Evolutionary conservation across 164 flowering plant genomes (phyloP), one percentile per base, ranked within the genome.

Genomic region (Aristolochia fimbriata): DNA sequence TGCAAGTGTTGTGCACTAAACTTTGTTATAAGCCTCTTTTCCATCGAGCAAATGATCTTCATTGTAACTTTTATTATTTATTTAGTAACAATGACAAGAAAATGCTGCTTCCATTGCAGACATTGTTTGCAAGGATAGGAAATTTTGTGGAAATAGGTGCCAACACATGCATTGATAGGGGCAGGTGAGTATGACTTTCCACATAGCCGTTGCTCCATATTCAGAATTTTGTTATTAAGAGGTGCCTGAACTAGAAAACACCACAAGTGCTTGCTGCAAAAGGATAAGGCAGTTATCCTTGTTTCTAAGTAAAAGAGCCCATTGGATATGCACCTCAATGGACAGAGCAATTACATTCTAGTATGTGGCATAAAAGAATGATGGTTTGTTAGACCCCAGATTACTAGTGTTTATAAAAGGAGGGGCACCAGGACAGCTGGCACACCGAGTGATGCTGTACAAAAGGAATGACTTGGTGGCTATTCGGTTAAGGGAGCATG

Each of bases 161-260:
- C 65, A 92, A 87, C 70, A 76, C 95, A 59, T 92, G 97, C 77
- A 79, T 89, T 66, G 98, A 89, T 67, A 77, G 97, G 72, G 98
- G 98, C 58, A 91, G 96, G 98, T 88, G 30, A 49, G 41, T 61
- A 27, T 21, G 43, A 50, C 14, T 20, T 7, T 43, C n/a, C 3
- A 25, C 31, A 45, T 20, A 46, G 46, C 22, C 3, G 51, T 58
- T 21, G 47, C 23, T 57, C 41, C 8, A 8, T 33, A 16, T 37
- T 41, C 22, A 13, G 8, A 54, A 54, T 14, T 54, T 16, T 27
- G 3, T 53, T 22, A 23, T 53, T 19, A 24, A 20, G 15, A 49
- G 37, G 7, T 31, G 37, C 7, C 37, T 31, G 16, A 15, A 49
- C 15, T 49, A 17, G 51, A 9, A 20, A n/a, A n/a, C n/a, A n/a